Evolutionary conservation across 2,329 filamentous ascomycete species (phyloP).

Genomic region (Paraphoma chrysanthemicola): DNA sequence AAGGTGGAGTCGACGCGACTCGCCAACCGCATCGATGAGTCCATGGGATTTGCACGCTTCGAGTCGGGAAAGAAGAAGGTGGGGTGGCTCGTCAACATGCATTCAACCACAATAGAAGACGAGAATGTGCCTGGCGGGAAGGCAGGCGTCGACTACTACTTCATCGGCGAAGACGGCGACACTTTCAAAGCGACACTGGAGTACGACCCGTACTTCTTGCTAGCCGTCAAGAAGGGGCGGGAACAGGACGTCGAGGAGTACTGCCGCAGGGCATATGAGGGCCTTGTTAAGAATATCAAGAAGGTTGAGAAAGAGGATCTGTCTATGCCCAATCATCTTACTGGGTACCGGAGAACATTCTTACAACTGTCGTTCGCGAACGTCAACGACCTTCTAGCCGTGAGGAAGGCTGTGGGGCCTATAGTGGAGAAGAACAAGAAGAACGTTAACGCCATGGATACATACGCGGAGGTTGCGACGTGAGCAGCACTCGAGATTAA

Average conservation of each 20-base stretch:
- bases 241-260: slow-evolving; percentile 97
- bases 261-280: slow-evolving; percentile 79
- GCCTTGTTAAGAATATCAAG: slow-evolving; percentile 78
- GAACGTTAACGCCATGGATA: slow-evolving; percentile 95
- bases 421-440: slow-evolving; percentile 97
- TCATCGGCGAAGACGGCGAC: slow-evolving; percentile 75
- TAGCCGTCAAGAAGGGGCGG: slow-evolving; percentile 85
- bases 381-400: slow-evolving; percentile 83
- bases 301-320: slow-evolving; percentile 91
- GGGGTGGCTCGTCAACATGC: slow-evolving; percentile 96
- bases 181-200: slow-evolving; percentile 97
- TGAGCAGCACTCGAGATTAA: slow-evolving; percentile 53
- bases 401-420: slow-evolving; percentile 82
- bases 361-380: slow-evolving; percentile 88
- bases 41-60: slow-evolving; percentile 91
- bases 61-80: slow-evolving; percentile 85
- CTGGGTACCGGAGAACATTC: slow-evolving; percentile 89
- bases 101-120: slow-evolving; percentile 86
- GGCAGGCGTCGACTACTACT: slow-evolving; percentile 95
- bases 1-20: slow-evolving; percentile 85
- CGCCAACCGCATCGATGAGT: slow-evolving; percentile 89
- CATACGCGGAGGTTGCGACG: slow-evolving; percentile 95
- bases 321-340: slow-evolving; percentile 91
- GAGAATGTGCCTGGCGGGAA: slow-evolving; percentile 82
- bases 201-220: slow-evolving; percentile 95